A percentile compares a stretch with the other conserved stretches of the same genome.
Evolutionary conservation across 306 rosid genomes (phyloP).

Genomic region (Vachellia collinsii): DNA sequence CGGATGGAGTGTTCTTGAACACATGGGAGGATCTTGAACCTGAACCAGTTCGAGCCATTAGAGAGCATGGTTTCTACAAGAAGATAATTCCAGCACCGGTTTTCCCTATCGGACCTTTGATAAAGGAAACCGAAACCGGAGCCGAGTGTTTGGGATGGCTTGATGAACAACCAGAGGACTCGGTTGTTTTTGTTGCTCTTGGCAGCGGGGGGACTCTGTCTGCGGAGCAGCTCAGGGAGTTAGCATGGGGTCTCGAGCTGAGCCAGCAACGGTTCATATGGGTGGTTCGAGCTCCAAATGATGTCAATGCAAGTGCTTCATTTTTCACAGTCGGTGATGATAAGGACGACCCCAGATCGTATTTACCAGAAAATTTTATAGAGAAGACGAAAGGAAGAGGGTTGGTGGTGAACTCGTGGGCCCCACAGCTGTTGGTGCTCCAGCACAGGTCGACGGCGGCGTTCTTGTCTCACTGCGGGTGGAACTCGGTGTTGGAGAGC

Average conservation of each 20-base stretch:
- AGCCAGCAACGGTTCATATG: slow-evolving; percentile 49
- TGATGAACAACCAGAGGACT: slow-evolving; percentile 41
- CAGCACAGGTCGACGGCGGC: slow-evolving; percentile 42
- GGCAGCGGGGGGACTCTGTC: slow-evolving; percentile 48
- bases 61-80: slow-evolving; percentile 36
- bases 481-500: slow-evolving; percentile 61
- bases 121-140: slow-evolving; percentile 29
- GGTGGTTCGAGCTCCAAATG: slow-evolving; percentile 44
- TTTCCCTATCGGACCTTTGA: slow-evolving; percentile 41
- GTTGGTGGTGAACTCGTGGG: slow-evolving; percentile 47
- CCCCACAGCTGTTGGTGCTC: slow-evolving; percentile 41
- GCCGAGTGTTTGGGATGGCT: slow-evolving; percentile 45
- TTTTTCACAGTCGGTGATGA: slow-evolving; percentile 44
- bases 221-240: background rate
- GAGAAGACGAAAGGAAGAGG: slow-evolving; percentile 42
- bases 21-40: slow-evolving; percentile 53
- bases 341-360: background rate
- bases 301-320: background rate
- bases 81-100: slow-evolving; percentile 30
- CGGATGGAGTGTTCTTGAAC: slow-evolving; percentile 43
- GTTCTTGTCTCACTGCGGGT: slow-evolving; percentile 56
- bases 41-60: slow-evolving; percentile 28
- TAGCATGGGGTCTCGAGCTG: slow-evolving; percentile 42
- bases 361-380: slow-evolving; percentile 43
- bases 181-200: slow-evolving; percentile 46